Percentiles rank a stretch among this genome's conserved stretches.
Conservation (phyloP, 768 basidiomycete species). For the Pulveroboletus sp. region DNA sequence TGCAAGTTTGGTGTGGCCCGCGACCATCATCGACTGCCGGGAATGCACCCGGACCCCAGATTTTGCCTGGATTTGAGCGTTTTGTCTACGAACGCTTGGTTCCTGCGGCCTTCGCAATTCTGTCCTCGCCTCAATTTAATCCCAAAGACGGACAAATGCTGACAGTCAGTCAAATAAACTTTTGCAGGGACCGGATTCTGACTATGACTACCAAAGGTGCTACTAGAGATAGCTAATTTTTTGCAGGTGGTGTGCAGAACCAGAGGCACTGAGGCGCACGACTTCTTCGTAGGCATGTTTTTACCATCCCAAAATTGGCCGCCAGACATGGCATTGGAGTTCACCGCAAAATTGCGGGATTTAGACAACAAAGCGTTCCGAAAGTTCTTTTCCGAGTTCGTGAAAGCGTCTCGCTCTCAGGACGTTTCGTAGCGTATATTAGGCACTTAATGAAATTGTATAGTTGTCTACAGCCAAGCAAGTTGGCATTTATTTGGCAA, state of each 20-base stretch:
- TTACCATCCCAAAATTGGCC: constrained; percentile 91
- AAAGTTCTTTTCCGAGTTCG: constrained; percentile 84
- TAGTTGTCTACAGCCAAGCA: background rate
- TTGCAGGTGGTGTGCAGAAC: constrained; percentile 74
- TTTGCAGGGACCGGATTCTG: background rate
- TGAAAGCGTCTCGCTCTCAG: constrained; percentile 61
- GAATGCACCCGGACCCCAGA: constrained; percentile 30
- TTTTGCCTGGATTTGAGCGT: constrained; percentile 84
- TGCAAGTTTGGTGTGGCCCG: constrained; percentile 64
- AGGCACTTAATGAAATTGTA: constrained; percentile 1
- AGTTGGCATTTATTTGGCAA: constrained; percentile 26
- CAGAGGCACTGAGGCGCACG: constrained; percentile 76
- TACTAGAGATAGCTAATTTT: constrained; percentile 85
- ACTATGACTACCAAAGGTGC: constrained; percentile 47
- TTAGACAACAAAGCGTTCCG: constrained; percentile 72
- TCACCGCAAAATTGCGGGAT: constrained; percentile 69
- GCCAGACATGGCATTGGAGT: constrained; percentile 66
- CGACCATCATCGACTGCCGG: constrained; percentile 30
- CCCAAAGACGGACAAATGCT: constrained; percentile 84
- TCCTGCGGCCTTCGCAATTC: constrained; percentile 76
- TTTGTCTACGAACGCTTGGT: constrained; percentile 87
- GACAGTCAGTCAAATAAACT: constrained; percentile 48
- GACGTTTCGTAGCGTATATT: constrained; percentile 42
- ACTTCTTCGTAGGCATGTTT: constrained; percentile 73
- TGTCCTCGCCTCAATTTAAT: constrained; percentile 76